Evolutionary conservation across 148 eudicot genomes (phyloP).

Genomic region (Euryodendron excelsum): DNA sequence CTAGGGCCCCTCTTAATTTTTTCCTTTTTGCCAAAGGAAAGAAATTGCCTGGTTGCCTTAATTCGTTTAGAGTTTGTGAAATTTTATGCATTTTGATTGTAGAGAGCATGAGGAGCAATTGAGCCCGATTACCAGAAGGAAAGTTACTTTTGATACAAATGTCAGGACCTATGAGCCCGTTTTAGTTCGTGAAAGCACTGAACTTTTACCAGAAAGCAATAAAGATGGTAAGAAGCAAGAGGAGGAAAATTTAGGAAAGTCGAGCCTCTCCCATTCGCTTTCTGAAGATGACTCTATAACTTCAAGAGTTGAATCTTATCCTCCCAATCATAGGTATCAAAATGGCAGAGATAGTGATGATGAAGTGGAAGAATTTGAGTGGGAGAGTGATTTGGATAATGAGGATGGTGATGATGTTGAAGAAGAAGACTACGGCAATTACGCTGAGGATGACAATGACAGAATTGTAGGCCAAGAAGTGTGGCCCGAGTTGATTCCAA

Average conservation of each 20-base stretch:
- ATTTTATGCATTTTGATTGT: conserved; percentile 15
- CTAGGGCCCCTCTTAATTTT: neutral
- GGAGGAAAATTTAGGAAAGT: conserved; percentile 24
- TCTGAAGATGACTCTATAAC: conserved; percentile 50
- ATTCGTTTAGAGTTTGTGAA: neutral
- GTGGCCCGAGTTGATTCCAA: conserved; percentile 37
- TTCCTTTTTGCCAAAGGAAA: neutral
- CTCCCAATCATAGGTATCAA: conserved; percentile 69
- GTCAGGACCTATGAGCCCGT: conserved; percentile 55
- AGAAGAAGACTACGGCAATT: conserved; percentile 30
- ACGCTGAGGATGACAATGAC: conserved; percentile 20
- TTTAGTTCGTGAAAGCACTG: conserved; percentile 39
- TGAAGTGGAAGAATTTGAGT: conserved; percentile 32
- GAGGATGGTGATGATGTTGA: conserved; percentile 35
- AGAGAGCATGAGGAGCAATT: conserved; percentile 40
- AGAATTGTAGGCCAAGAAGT: conserved; percentile 28
- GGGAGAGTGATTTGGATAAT: conserved; percentile 44
- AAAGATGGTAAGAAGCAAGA: conserved; percentile 25
- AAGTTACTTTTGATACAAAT: conserved; percentile 73
- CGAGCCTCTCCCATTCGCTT: conserved; percentile 24
- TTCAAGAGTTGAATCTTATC: conserved; percentile 60
- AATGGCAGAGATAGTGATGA: conserved; percentile 68
- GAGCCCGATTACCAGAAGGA: conserved; percentile 43
- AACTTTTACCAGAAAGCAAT: conserved; percentile 27
- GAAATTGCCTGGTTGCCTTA: neutral